Evolutionary conservation across 768 basidiomycete species (phyloP).

Genomic region (Phylloporus rhodoxanthus): DNA sequence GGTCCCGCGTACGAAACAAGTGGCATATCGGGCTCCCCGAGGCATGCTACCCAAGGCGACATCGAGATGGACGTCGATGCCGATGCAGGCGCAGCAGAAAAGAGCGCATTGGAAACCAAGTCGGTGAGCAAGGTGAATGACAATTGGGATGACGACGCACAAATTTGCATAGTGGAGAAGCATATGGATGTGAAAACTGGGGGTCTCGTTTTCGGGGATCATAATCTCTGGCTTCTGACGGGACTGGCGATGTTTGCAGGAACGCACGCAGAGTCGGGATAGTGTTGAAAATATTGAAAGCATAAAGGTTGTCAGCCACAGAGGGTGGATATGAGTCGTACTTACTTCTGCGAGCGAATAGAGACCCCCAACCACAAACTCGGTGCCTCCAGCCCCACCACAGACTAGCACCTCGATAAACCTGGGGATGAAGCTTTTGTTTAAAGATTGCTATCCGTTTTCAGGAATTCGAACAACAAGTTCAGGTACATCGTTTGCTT

Average conservation of each 20-base stretch:
- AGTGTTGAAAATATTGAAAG: constrained; percentile 44
- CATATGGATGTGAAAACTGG: constrained; percentile 72
- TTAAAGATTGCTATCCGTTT: constrained; percentile 51
- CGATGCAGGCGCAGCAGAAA: constrained; percentile 17
- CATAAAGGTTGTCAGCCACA: background rate
- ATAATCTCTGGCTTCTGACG: constrained; percentile 42
- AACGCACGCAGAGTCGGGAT: constrained; percentile 43
- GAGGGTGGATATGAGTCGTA: background rate
- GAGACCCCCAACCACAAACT: constrained; percentile 85
- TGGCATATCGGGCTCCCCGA: constrained; percentile 55
- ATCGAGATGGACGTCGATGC: constrained; percentile 51
- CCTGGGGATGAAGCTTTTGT: constrained; percentile 74
- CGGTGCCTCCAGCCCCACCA: constrained; percentile 68
- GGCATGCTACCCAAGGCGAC: constrained; percentile 31
- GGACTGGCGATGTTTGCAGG: constrained; percentile 32
- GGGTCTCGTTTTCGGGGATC: constrained; percentile 91
- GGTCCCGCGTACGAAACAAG: constrained; percentile 64
- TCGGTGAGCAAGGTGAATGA: constrained; percentile 51
- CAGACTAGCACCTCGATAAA: constrained; percentile 74
- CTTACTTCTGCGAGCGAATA: constrained; percentile 84
- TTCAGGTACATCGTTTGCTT: constrained; percentile 99
- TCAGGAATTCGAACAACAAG: constrained; percentile 84
- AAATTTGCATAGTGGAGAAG: constrained; percentile 84
- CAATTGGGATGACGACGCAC: constrained; percentile 81
- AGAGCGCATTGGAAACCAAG: constrained; percentile 56